Percentiles rank a stretch among this genome's conserved stretches.
These are phyloP conservation scores for Candida nonsorbophila DNA, from an alignment of 805 yeast genomes.

Conservation along the genomic window DNA sequence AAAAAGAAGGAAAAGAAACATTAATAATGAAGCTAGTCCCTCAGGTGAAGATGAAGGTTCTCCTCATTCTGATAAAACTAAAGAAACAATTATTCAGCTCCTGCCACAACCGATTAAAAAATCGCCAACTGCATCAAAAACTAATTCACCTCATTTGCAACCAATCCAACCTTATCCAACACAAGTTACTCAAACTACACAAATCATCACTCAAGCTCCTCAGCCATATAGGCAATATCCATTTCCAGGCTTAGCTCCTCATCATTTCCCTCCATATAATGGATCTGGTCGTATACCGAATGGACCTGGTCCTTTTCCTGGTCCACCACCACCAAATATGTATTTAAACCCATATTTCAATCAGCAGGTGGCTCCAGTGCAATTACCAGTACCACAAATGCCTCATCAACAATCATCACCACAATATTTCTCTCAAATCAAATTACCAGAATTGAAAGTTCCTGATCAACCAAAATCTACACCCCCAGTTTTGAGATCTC, in stretches of 20 bases:
- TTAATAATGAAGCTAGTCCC: too few relatives aligned
- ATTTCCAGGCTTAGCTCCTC: slow-evolving; percentile 8
- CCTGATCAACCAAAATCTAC: too few relatives aligned
- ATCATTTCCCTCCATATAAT: slow-evolving; percentile 25
- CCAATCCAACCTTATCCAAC: too few relatives aligned
- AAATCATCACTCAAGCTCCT: too few relatives aligned
- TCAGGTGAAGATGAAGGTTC: too few relatives aligned
- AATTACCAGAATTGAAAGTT: too few relatives aligned
- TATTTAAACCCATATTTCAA: slow-evolving; percentile 3
- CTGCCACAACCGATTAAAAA: slow-evolving; percentile 9
- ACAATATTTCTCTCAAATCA: too few relatives aligned
- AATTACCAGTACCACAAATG: slow-evolving; percentile 2
- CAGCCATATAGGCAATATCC: slow-evolving; percentile 2
- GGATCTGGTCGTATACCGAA: slow-evolving; percentile 33
- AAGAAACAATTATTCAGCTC: too few relatives aligned
- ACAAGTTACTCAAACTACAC: too few relatives aligned
- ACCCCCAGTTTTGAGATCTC: too few relatives aligned
- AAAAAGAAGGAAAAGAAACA: slow-evolving; percentile 61
- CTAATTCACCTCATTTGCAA: too few relatives aligned
- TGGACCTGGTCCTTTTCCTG: slow-evolving; percentile 40
- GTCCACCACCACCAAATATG: slow-evolving; percentile 28
- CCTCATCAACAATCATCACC: not conserved
- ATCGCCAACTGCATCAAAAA: not conserved
- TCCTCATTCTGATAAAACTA: too few relatives aligned
- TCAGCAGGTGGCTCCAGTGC: slow-evolving; percentile 4